These are phyloP conservation scores for Trametes villosa DNA, from an alignment of 768 basidiomycete genomes.

Conservation along the genomic window DNA sequence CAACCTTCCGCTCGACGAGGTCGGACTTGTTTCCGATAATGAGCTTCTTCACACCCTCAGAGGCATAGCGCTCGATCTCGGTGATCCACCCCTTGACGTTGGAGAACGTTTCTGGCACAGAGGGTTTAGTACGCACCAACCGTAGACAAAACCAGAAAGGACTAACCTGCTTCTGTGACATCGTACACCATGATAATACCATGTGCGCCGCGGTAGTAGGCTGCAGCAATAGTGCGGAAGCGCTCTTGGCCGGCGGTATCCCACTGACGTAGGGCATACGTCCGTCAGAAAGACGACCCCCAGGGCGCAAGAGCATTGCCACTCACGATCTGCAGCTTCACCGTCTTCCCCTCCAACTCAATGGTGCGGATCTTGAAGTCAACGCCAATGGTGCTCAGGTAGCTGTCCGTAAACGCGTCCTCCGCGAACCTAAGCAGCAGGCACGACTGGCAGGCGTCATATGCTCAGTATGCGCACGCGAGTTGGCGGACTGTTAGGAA, in stretches of 20 bases:
- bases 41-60: conserved; percentile 98
- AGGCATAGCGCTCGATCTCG: conserved; percentile 94
- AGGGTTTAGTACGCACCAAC: neutral
- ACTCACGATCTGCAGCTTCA: conserved; percentile 97
- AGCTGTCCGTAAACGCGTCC: conserved; percentile 97
- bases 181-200: conserved; percentile 99
- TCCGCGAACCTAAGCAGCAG: conserved; percentile 91
- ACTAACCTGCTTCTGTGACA: conserved; percentile 88
- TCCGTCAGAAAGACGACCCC: neutral
- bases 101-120: conserved; percentile 78
- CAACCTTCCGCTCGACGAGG: conserved; percentile 95
- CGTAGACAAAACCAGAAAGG: neutral
- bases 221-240: conserved; percentile 98
- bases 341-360: conserved; percentile 96
- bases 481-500: conserved; percentile 13
- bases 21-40: conserved; percentile 99
- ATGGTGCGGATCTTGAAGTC: conserved; percentile 99
- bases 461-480: neutral
- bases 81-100: conserved; percentile 96
- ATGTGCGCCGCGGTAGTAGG: conserved; percentile 98
- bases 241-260: conserved; percentile 99
- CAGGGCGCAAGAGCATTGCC: neutral
- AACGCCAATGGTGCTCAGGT: conserved; percentile 97
- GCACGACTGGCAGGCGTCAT: conserved; percentile 72
- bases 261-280: conserved; percentile 60